Conservation (phyloP, 176 grass and related monocot genomes). For the Aechmea fasciata region DNA sequence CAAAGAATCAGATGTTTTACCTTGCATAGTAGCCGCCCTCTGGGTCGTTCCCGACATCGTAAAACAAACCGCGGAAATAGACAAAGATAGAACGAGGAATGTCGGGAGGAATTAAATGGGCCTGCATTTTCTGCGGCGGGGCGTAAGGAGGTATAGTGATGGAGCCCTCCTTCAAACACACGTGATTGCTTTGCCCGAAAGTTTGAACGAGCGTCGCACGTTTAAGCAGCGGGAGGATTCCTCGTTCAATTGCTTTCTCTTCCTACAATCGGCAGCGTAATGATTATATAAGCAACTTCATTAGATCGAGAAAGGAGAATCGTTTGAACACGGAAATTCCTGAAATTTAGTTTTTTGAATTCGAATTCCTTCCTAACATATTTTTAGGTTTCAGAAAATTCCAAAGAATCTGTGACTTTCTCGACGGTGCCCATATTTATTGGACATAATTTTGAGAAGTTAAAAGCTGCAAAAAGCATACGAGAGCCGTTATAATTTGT, state of each 20-base stretch:
- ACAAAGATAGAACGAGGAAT: constrained; percentile 92
- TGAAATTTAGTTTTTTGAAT: no score
- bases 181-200: constrained; percentile 91
- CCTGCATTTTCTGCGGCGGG: constrained; percentile 95
- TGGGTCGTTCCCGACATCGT: constrained; percentile 90
- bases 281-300: constrained; percentile 8
- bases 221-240: constrained; percentile 68
- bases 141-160: constrained; percentile 90
- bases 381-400: no score
- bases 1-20: constrained; percentile 18
- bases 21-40: constrained; percentile 95
- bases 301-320: neutral
- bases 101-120: constrained; percentile 75
- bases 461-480: neutral
- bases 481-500: neutral
- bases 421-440: no score
- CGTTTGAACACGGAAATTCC: neutral
- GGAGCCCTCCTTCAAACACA: constrained; percentile 89
- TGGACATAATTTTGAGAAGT: neutral
- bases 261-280: constrained; percentile 34
- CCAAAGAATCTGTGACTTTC: no score
- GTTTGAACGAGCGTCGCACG: constrained; percentile 87
- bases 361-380: no score
- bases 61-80: constrained; percentile 89
- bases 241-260: constrained; percentile 85